A percentile compares a stretch with the other conserved stretches of the same genome.
Evolutionary conservation across 2,329 filamentous ascomycete species (phyloP).

Genomic region (Colletotrichum sp.): DNA sequence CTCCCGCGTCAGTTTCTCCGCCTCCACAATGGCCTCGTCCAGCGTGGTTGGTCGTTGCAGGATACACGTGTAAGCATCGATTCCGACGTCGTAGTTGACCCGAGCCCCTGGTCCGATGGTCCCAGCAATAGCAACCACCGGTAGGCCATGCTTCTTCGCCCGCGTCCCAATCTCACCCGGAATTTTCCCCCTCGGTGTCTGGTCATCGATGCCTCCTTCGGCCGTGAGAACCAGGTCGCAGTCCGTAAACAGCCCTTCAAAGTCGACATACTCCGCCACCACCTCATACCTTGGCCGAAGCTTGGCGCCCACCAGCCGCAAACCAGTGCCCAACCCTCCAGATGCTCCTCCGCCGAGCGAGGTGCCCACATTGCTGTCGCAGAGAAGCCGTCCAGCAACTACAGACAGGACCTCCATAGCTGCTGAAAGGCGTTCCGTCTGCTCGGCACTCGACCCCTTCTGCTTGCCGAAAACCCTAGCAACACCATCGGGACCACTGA

Average conservation of each 20-base stretch:
- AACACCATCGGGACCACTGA: constrained; percentile 53
- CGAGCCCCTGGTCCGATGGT: constrained; percentile 38
- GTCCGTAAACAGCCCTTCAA: constrained; percentile 48
- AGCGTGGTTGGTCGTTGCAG: constrained; percentile 35
- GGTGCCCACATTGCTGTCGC: constrained; percentile 36
- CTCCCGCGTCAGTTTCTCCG: constrained; percentile 34
- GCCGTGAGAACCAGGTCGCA: constrained; percentile 58
- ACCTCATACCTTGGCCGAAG: constrained; percentile 53
- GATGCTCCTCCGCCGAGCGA: constrained; percentile 55
- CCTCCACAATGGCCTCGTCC: constrained; percentile 33
- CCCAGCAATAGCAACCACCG: constrained; percentile 46
- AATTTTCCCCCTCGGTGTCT: constrained; percentile 58
- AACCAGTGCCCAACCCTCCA: constrained; percentile 56
- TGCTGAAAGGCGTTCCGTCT: constrained; percentile 45
- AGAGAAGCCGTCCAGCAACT: constrained; percentile 36
- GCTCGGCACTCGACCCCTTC: constrained; percentile 50
- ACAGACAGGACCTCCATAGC: constrained; percentile 48
- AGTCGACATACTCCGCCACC: constrained; percentile 54
- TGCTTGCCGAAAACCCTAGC: constrained; percentile 56
- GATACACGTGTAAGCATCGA: constrained; percentile 38
- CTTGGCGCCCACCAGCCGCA: constrained; percentile 50
- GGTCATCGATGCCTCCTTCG: constrained; percentile 57
- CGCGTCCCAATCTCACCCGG: constrained; percentile 55
- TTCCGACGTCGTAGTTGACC: constrained; percentile 38
- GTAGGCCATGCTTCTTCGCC: constrained; percentile 48